Base-by-base conservation (phyloP, 2,329 filamentous ascomycete species). In the Dothistroma pini region DNA sequence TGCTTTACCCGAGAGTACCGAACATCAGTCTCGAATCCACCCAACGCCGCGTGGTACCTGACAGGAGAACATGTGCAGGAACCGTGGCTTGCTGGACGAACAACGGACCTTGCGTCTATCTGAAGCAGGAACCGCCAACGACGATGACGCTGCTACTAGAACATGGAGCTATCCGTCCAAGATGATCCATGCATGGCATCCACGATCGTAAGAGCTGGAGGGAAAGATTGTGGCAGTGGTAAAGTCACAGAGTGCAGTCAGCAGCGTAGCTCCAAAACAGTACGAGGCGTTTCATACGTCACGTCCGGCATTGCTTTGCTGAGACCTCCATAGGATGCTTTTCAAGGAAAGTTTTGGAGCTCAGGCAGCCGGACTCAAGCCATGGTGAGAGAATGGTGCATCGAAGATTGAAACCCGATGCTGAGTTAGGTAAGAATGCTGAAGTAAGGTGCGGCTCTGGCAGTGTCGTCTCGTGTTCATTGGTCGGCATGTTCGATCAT, bases 391-490 rank as follows among this genome's bases (percentile, higher is more conserved):
- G 32, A 47, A 50, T 55, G 31, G 31, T 41, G 52, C 49, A 41
- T 32, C 35, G 53, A 34, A 32, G 25, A 35, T 31, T 55, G 44
- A 54, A 16, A 44, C 44, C 34, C 29, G 51, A 54, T 56, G n/a
- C 35, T 34, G 54, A 31, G 32, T 56, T 60, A n/a, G 44, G 47
- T 12, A 48, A 49, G 47, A 32, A 56, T 51, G 54, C 41, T 58
- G 52, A 61, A 60, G 56, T 64, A 63, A 66, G 60, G 60, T 66
- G 62, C 64, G 62, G 64, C 64, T 64, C 64, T 60, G 35, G 34
- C 25, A 38, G 22, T 19, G 32, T 29, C n/a, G 31, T 58, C 38
- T 56, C 54, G 53, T 49, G 54, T 56, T 41, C 57, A 62, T 63
- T 66, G 59, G 59, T 22, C 53, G 60, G 51, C 25, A 62, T 38